These are phyloP conservation scores for Scutellaria minor DNA, from an alignment of 257 asterid genomes.

Conservation along the genomic window DNA sequence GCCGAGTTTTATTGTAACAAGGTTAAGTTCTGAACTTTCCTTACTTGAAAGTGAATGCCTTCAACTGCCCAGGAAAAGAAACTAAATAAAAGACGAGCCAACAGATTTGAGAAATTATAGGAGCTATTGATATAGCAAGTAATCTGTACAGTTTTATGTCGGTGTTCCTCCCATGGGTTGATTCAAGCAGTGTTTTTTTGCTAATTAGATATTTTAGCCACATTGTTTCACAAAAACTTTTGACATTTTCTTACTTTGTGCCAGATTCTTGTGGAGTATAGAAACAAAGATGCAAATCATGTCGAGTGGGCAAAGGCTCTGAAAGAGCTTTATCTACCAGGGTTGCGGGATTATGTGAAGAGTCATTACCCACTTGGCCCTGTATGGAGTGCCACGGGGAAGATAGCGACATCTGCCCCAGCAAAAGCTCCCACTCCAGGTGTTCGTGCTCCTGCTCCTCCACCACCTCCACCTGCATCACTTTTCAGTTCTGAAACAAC, in stretches of 20 bases:
- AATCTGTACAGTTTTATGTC: conserved; percentile 3
- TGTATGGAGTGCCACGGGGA: conserved; percentile 88
- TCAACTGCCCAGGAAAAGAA: background rate
- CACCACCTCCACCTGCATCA: conserved; percentile 90
- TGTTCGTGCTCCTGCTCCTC: conserved; percentile 81
- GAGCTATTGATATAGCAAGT: background rate
- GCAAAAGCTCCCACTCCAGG: conserved; percentile 57
- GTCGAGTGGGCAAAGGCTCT: conserved; percentile 98
- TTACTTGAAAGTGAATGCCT: conserved; percentile 3
- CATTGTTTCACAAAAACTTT: conserved; percentile 12
- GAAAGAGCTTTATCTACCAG: conserved; percentile 91
- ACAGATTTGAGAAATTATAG: background rate
- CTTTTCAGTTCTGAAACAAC: conserved; percentile 68
- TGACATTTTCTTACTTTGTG: conserved; percentile 18
- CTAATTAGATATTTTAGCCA: conserved; percentile 6
- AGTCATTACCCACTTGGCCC: conserved; percentile 90
- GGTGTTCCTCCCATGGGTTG: conserved; percentile 7
- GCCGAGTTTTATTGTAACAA: conserved; percentile 95
- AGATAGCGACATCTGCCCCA: conserved; percentile 55
- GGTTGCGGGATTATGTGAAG: conserved; percentile 94
- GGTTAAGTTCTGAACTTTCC: conserved; percentile 48
- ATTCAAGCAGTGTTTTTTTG: conserved; percentile 15
- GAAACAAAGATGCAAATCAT: conserved; percentile 86
- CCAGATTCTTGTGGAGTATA: conserved; percentile 89
- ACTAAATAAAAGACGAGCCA: background rate